A percentile compares a stretch with the other conserved stretches of the same genome.
phyloP scores from a whole-genome alignment of 345 rosid species.

The Eucalyptus tenuipes region DNA sequence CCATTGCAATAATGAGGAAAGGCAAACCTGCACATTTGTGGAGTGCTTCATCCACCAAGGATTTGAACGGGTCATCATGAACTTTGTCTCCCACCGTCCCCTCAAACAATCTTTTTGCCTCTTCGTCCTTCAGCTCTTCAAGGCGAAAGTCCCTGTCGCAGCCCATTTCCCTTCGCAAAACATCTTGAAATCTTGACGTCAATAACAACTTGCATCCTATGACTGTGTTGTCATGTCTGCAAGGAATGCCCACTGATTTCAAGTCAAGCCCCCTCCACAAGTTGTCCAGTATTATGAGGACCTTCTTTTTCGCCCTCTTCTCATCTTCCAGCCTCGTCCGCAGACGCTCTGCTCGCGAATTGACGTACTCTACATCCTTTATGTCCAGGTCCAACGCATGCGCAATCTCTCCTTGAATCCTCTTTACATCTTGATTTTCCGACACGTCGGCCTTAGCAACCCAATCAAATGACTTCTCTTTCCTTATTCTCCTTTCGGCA shows the following conservation, averaged over 20 bases:
- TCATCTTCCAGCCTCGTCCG: fast-evolving
- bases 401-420: too few relatives aligned
- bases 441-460: too few relatives aligned
- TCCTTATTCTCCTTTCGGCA: too few relatives aligned
- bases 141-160: fast-evolving
- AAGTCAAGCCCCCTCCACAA: fast-evolving
- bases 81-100: background rate
- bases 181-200: background rate
- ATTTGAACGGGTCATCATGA: background rate
- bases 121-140: fast-evolving
- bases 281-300: background rate
- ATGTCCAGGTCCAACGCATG: too few relatives aligned
- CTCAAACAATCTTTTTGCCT: background rate
- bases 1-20: background rate
- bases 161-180: background rate
- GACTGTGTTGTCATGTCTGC: background rate
- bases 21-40: background rate
- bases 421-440: too few relatives aligned
- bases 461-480: too few relatives aligned
- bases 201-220: background rate
- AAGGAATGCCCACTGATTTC: background rate
- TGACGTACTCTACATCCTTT: too few relatives aligned
- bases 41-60: background rate
- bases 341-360: fast-evolving
- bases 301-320: fast-evolving